These are phyloP conservation scores for Apiospora rasikravindrae DNA, from an alignment of 2,329 filamentous ascomycete species.

Conservation along the genomic window DNA sequence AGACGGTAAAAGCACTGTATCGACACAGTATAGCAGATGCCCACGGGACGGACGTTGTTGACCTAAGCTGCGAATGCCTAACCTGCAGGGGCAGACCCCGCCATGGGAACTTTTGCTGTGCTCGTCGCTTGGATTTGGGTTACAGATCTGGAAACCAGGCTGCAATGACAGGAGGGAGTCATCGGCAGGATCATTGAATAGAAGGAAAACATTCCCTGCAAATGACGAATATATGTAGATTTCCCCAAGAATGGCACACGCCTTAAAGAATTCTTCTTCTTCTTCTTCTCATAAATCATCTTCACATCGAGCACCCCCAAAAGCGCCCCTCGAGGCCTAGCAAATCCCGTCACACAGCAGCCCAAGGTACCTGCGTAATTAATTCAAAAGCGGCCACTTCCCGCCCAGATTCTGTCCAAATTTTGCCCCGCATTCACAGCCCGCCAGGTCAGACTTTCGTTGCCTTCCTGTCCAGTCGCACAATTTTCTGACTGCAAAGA, in stretches of 20 bases:
- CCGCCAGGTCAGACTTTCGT: slow-evolving; percentile 7
- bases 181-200: background rate
- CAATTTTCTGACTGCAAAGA: slow-evolving; percentile 15
- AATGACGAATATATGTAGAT: background rate
- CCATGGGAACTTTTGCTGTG: background rate
- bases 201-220: background rate
- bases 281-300: too few relatives aligned
- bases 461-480: slow-evolving; percentile 11
- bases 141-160: background rate
- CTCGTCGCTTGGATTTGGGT: background rate
- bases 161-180: slow-evolving; percentile 6
- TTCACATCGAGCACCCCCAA: background rate
- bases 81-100: slow-evolving; percentile 13
- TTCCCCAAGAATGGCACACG: background rate
- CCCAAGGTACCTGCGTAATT: background rate
- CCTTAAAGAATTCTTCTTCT: too few relatives aligned
- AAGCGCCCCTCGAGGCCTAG: background rate
- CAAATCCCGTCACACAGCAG: background rate
- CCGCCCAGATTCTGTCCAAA: slow-evolving; percentile 15
- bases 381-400: background rate
- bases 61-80: background rate
- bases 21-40: background rate
- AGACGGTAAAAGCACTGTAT: background rate
- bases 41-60: background rate
- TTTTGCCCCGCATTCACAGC: slow-evolving; percentile 16